These are phyloP conservation scores for Rhodotorula toruloides DNA, from an alignment of 768 basidiomycete genomes.

Conservation along the genomic window DNA sequence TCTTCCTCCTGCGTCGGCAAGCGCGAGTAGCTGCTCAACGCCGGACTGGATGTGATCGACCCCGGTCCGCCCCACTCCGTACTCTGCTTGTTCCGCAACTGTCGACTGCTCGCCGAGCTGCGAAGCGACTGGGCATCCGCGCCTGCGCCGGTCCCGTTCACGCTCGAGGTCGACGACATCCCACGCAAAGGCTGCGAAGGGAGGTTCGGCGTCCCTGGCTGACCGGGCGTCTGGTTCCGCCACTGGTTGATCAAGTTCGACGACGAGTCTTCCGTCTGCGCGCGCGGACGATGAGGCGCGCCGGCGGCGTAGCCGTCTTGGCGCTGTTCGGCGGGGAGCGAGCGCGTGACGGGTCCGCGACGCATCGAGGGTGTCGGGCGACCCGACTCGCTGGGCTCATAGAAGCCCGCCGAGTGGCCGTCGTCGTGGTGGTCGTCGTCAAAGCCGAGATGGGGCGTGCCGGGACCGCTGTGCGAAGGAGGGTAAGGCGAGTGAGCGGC, in stretches of 20 bases:
- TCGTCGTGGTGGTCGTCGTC: constrained; percentile 55
- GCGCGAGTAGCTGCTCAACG: constrained; percentile 19
- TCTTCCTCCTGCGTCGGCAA: constrained; percentile 31
- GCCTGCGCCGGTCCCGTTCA: no score
- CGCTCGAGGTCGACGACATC: constrained; percentile 18
- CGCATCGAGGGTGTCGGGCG: constrained; percentile 67
- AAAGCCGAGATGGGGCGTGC: constrained; percentile 55
- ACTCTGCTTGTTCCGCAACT: constrained; percentile 35
- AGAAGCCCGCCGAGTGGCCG: constrained; percentile 49
- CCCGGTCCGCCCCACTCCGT: constrained; percentile 36
- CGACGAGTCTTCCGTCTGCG: constrained; percentile 64
- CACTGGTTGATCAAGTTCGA: constrained; percentile 51
- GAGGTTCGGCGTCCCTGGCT: constrained; percentile 15
- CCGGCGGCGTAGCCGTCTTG: constrained; percentile 1
- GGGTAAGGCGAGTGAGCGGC: constrained; percentile 27
- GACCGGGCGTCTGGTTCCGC: constrained; percentile 24
- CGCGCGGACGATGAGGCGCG: constrained; percentile 54
- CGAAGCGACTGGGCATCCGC: constrained; percentile 26
- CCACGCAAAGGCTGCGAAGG: constrained; percentile 5
- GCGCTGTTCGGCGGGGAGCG: constrained; percentile 18
- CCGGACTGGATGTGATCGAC: constrained; percentile 32
- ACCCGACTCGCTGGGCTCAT: constrained; percentile 59
- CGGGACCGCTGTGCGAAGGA: background rate
- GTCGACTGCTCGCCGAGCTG: constrained; percentile 39
- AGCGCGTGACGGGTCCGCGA: constrained; percentile 48